These are phyloP conservation scores for Penicillium roqueforti DNA, from an alignment of 495 filamentous ascomycete genomes.

Conservation along the genomic window DNA sequence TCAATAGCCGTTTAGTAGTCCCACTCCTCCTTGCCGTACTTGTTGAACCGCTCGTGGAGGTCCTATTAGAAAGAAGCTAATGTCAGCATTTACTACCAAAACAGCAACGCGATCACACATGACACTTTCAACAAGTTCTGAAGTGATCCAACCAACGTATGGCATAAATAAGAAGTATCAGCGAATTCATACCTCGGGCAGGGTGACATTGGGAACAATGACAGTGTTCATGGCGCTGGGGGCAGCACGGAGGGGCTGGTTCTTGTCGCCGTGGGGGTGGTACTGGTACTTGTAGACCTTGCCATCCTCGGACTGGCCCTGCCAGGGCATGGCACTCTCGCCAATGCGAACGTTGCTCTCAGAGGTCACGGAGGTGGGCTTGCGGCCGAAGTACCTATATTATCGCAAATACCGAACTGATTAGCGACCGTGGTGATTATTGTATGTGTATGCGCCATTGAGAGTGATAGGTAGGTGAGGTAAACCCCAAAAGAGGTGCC, in stretches of 20 bases:
- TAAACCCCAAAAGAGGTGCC: neutral
- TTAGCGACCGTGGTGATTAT: constrained; percentile 12
- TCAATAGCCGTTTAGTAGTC: constrained; percentile 36
- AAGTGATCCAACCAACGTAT: neutral
- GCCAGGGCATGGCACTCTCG: constrained; percentile 81
- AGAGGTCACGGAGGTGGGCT: constrained; percentile 79
- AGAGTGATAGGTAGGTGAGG: neutral
- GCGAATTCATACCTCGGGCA: constrained; percentile 69
- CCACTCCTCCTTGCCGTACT: constrained; percentile 88
- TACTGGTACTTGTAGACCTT: constrained; percentile 81
- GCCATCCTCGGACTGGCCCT: constrained; percentile 53
- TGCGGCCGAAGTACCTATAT: constrained; percentile 60
- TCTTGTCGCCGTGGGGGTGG: constrained; percentile 82
- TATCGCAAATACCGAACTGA: constrained; percentile 6
- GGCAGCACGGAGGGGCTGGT: constrained; percentile 73
- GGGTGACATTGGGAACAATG: constrained; percentile 83
- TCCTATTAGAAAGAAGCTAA: constrained; percentile 44
- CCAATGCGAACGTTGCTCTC: constrained; percentile 73
- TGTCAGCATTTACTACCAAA: constrained; percentile 10
- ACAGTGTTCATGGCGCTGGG: constrained; percentile 93
- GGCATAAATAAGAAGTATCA: neutral
- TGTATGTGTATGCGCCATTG: neutral
- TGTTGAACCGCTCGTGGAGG: constrained; percentile 95
- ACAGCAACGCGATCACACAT: constrained; percentile 10
- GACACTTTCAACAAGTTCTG: neutral